A percentile compares a stretch with the other conserved stretches of the same genome.
Conservation (phyloP, 1,284 basidiomycete genomes). For the Marasmius tenuissimus region DNA sequence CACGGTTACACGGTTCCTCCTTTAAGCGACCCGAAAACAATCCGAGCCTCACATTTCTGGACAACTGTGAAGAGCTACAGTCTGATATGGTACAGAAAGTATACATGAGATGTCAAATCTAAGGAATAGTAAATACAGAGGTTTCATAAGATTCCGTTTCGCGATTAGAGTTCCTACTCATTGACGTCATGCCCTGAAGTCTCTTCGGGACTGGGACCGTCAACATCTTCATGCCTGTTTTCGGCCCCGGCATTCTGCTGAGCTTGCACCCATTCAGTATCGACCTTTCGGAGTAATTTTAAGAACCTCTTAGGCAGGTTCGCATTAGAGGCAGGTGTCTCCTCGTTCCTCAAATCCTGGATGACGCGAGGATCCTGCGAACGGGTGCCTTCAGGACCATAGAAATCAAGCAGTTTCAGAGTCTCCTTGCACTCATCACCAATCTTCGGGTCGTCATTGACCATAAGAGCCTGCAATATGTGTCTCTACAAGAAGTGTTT, state of each 20-base stretch:
- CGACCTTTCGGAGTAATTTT: conserved; percentile 44
- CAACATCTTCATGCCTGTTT: too few species aligned
- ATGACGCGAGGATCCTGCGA: conserved; percentile 49
- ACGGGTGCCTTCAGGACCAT: conserved; percentile 55
- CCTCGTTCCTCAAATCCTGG: conserved; percentile 47
- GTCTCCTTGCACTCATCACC: conserved; percentile 51
- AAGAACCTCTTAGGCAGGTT: conserved; percentile 52
- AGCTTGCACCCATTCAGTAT: conserved; percentile 25
- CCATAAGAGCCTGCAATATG: conserved; percentile 50
- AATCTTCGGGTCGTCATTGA: conserved; percentile 40
- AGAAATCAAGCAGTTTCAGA: conserved; percentile 47
- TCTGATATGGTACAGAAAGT: too few species aligned
- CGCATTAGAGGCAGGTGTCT: conserved; percentile 32
- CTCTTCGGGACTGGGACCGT: too few species aligned
- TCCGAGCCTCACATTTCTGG: too few species aligned
- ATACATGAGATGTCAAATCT: too few species aligned
- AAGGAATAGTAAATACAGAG: too few species aligned
- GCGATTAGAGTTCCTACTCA: too few species aligned
- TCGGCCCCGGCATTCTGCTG: background rate
- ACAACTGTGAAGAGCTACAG: too few species aligned
- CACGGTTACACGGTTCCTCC: background rate
- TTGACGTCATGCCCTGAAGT: too few species aligned
- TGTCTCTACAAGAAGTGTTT: conserved; percentile 42
- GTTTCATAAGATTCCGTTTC: too few species aligned
- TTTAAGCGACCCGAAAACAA: too few species aligned